These are phyloP conservation scores for Abrus pulchellus DNA, from an alignment of 306 rosid species.

Conservation along the genomic window DNA sequence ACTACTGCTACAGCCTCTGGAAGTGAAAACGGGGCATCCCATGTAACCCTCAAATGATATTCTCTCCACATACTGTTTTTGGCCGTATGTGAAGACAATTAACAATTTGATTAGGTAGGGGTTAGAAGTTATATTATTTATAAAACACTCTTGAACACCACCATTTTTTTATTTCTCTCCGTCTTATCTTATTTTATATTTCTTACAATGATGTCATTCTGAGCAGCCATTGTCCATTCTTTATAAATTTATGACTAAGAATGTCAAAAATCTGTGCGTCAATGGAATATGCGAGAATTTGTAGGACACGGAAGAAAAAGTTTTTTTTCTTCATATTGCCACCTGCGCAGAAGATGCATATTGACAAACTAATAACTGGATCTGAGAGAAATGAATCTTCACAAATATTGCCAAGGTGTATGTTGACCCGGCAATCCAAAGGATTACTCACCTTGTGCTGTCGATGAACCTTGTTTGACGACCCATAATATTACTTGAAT, in stretches of 20 bases:
- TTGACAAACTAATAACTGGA: neutral
- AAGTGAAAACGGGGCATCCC: conserved; percentile 35
- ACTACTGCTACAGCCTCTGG: neutral
- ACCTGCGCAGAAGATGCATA: neutral
- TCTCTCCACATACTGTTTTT: conserved; percentile 33
- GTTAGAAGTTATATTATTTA: too few species aligned
- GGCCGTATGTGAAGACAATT: conserved; percentile 42
- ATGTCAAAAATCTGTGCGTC: neutral
- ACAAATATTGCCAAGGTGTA: neutral
- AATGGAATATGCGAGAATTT: conserved; percentile 1
- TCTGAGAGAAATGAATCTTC: conserved; percentile 8
- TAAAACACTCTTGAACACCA: too few species aligned
- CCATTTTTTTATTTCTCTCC: too few species aligned
- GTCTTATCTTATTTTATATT: too few species aligned
- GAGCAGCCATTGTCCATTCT: conserved; percentile 35
- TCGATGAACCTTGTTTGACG: neutral
- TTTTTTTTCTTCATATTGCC: conserved; percentile 1
- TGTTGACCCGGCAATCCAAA: conserved; percentile 32
- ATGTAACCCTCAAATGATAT: conserved; percentile 19
- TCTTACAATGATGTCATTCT: neutral
- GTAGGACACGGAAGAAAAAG: neutral
- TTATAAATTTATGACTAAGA: neutral
- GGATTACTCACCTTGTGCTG: conserved; percentile 1
- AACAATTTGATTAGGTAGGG: conserved; percentile 17
- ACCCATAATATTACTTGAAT: too few species aligned